These are phyloP conservation scores for Acer negundo DNA, from an alignment of 345 rosid species.

Conservation along the genomic window DNA sequence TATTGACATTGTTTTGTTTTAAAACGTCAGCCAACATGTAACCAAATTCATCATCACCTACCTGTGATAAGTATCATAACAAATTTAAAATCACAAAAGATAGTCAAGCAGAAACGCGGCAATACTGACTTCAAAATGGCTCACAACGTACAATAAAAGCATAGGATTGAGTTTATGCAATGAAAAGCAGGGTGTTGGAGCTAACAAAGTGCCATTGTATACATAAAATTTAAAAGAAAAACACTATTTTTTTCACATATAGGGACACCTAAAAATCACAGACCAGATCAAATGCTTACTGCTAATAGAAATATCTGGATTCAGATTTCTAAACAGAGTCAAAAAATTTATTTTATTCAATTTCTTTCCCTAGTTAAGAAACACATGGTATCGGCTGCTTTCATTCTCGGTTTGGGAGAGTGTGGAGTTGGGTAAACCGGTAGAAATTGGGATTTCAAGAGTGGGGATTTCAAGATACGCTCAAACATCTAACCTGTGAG, in stretches of 20 bases:
- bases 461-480: neutral
- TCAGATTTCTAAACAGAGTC: neutral
- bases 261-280: neutral
- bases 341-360: neutral
- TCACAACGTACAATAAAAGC: slow-evolving; percentile 13
- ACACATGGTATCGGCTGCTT: neutral
- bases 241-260: neutral
- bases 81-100: neutral
- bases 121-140: neutral
- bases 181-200: neutral
- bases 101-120: neutral
- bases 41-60: slow-evolving; percentile 97
- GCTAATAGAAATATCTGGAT: neutral
- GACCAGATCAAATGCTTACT: neutral
- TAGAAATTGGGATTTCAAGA: slow-evolving; percentile 6
- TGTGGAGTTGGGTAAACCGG: neutral
- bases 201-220: neutral
- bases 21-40: slow-evolving; percentile 81
- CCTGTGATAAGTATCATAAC: slow-evolving; percentile 27
- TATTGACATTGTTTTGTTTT: slow-evolving; percentile 72
- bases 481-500: neutral
- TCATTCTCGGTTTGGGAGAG: neutral
- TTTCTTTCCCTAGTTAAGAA: neutral
- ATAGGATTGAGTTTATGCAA: slow-evolving; percentile 8
- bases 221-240: neutral